Percentiles rank a stretch among this genome's conserved stretches.
Conservation (phyloP, 75 land plant genomes). For the Pinus taeda region DNA sequence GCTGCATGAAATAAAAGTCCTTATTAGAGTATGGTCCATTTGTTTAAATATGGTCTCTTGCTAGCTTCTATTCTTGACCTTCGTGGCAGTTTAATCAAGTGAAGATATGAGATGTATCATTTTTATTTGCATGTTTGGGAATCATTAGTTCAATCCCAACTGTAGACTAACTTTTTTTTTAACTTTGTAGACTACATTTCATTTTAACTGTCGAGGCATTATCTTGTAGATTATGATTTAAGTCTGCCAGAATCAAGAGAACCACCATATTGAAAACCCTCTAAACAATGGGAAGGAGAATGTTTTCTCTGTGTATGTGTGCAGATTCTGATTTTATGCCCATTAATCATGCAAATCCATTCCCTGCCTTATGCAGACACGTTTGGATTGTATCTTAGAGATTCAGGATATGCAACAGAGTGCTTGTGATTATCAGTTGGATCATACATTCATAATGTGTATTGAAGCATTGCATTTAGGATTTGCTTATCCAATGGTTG, state of each 20-base stretch:
- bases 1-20: not conserved
- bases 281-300: not conserved
- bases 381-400: no score
- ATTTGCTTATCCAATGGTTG: no score
- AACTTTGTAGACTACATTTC: not conserved
- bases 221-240: not conserved
- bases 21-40: no score
- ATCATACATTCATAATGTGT: no score
- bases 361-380: no score
- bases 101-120: not conserved
- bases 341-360: no score
- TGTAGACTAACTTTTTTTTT: not conserved
- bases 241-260: not conserved
- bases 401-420: no score
- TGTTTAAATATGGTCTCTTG: not conserved
- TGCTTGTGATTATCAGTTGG: no score
- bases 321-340: no score
- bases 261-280: not conserved
- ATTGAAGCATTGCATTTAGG: no score
- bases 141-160: not conserved
- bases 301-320: not conserved
- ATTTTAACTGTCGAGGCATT: not conserved
- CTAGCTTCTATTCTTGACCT: not conserved
- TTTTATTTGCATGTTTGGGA: not conserved
- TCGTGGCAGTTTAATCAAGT: not conserved